Evolutionary conservation across 1,284 basidiomycete genomes (phyloP).

Genomic region (Volvariella surrecta): DNA sequence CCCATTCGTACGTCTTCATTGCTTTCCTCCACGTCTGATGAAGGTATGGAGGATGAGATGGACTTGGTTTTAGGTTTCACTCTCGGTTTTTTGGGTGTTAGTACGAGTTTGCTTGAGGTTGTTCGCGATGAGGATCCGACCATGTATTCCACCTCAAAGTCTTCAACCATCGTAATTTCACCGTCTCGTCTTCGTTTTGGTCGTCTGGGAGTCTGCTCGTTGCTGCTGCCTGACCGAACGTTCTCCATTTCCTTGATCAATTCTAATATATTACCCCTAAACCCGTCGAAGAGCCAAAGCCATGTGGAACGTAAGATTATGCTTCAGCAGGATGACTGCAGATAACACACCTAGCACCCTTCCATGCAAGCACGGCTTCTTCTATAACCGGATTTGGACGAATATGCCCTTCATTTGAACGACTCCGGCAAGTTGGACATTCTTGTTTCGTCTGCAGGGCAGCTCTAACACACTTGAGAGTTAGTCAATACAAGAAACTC

Average conservation of each 20-base stretch:
- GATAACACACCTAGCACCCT: conserved; percentile 45
- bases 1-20: neutral
- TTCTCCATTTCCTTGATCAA: neutral
- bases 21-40: neutral
- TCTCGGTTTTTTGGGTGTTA: neutral
- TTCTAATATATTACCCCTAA: neutral
- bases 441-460: conserved; percentile 46
- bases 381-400: conserved; percentile 53
- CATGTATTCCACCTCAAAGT: neutral
- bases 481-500: conserved; percentile 1
- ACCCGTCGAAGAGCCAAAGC: too few relatives aligned
- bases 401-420: conserved; percentile 47
- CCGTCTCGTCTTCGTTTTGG: neutral
- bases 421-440: conserved; percentile 59
- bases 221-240: neutral
- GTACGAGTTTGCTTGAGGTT: neutral
- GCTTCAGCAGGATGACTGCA: neutral
- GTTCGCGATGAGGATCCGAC: neutral
- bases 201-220: neutral
- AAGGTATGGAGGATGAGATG: neutral
- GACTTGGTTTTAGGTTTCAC: neutral
- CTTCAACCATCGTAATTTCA: neutral
- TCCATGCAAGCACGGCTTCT: conserved; percentile 55
- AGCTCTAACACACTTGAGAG: conserved; percentile 54
- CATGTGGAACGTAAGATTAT: neutral